phyloP scores from a whole-genome alignment of 2,329 filamentous ascomycete genomes.

The Curvularia hawaiiensis region DNA sequence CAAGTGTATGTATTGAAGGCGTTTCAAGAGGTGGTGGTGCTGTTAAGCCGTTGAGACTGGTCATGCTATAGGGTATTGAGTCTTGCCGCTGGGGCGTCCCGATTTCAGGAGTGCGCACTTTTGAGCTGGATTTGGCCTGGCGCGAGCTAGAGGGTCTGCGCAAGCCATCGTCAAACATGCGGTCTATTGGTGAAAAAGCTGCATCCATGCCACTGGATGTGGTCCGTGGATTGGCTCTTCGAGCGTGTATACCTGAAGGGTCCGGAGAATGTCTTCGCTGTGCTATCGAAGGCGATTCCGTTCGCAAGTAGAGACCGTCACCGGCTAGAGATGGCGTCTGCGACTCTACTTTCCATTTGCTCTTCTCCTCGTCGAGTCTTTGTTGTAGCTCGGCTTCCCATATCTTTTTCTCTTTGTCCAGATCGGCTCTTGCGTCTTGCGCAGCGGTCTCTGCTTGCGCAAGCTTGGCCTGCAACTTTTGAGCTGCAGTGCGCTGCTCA shows the following conservation, averaged over 20 bases:
- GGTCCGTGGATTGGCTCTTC: conserved; percentile 37
- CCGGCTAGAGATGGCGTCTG: conserved; percentile 36
- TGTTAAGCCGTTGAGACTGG: conserved; percentile 44
- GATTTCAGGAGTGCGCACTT: conserved; percentile 45
- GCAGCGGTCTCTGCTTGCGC: conserved; percentile 69
- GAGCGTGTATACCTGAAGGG: conserved; percentile 37
- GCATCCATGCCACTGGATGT: conserved; percentile 36
- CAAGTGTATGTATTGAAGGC: conserved; percentile 53
- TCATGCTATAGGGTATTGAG: conserved; percentile 40
- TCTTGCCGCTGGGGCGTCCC: conserved; percentile 43
- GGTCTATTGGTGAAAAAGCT: conserved; percentile 43
- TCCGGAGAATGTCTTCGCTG: conserved; percentile 50
- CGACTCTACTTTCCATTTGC: conserved; percentile 61
- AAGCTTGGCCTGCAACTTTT: conserved; percentile 67
- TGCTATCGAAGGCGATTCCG: conserved; percentile 45
- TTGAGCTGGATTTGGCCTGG: conserved; percentile 33
- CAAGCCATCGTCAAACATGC: conserved; percentile 44
- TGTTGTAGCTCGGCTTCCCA: conserved; percentile 63
- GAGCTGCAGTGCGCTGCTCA: conserved; percentile 63
- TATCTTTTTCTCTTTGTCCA: conserved; percentile 63
- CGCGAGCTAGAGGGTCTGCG: conserved; percentile 45
- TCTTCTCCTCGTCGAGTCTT: conserved; percentile 68
- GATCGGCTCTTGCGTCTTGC: conserved; percentile 60
- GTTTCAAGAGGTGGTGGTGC: conserved; percentile 44
- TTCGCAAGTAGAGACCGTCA: conserved; percentile 38